A percentile compares a stretch with the other conserved stretches of the same genome.
These are phyloP conservation scores for Apiospora saccharicola DNA, from an alignment of 2,329 filamentous ascomycete species.

Conservation along the genomic window DNA sequence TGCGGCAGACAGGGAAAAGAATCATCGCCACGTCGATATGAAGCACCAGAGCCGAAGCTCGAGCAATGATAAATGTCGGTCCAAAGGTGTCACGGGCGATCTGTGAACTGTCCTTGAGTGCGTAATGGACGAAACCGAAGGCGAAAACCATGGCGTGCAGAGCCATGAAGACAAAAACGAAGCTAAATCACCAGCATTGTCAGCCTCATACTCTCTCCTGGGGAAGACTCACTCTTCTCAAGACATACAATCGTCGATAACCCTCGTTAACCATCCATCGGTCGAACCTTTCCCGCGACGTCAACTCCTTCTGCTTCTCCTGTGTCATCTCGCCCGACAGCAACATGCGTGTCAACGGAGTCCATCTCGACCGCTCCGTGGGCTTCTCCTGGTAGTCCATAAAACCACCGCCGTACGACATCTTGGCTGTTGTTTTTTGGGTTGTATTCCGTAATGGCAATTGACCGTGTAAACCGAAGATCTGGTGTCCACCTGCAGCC, in stretches of 20 bases:
- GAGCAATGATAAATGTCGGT: slow-evolving; percentile 77
- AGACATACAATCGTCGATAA: slow-evolving; percentile 76
- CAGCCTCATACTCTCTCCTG: slow-evolving; percentile 31
- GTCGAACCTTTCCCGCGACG: slow-evolving; percentile 76
- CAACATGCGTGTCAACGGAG: slow-evolving; percentile 82
- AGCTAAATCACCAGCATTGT: slow-evolving; percentile 29
- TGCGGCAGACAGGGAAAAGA: slow-evolving; percentile 83
- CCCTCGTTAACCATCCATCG: slow-evolving; percentile 92
- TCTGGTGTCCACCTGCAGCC: slow-evolving; percentile 22
- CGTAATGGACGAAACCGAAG: slow-evolving; percentile 82
- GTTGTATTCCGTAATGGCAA: background rate
- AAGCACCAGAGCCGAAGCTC: slow-evolving; percentile 77
- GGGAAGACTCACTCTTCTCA: slow-evolving; percentile 26
- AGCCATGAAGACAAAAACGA: slow-evolving; percentile 77
- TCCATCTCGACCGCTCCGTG: slow-evolving; percentile 81
- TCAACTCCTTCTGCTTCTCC: slow-evolving; percentile 73
- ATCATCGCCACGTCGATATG: slow-evolving; percentile 84
- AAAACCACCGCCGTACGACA: slow-evolving; percentile 43
- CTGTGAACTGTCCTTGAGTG: slow-evolving; percentile 77
- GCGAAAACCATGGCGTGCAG: slow-evolving; percentile 79
- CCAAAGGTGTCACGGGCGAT: slow-evolving; percentile 73
- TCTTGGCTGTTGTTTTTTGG: slow-evolving; percentile 35
- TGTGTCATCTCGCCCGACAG: slow-evolving; percentile 83
- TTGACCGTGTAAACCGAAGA: slow-evolving; percentile 6
- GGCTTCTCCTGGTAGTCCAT: slow-evolving; percentile 50